A percentile compares a stretch with the other conserved stretches of the same genome.
These are phyloP conservation scores for Oxyria digyna DNA, from an alignment of 148 eudicot species.

Conservation along the genomic window DNA sequence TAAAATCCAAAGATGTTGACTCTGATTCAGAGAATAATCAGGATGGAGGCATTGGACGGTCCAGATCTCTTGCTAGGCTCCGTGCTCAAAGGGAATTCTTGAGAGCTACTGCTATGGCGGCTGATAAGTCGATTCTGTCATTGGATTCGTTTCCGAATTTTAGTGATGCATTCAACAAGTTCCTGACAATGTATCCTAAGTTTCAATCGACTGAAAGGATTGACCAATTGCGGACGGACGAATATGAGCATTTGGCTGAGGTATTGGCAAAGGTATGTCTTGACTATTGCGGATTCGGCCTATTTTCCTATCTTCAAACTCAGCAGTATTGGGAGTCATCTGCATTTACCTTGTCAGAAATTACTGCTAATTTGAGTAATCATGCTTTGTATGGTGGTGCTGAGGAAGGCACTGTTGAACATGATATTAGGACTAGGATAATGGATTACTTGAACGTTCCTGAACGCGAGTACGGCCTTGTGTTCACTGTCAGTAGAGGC, in stretches of 20 bases:
- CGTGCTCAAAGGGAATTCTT: conserved; percentile 17
- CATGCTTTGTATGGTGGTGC: conserved; percentile 18
- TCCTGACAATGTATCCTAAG: conserved; percentile 20
- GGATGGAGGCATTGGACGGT: conserved; percentile 2
- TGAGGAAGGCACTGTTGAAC: conserved; percentile 15
- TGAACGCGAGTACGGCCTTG: conserved; percentile 16
- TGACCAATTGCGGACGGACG: conserved; percentile 14
- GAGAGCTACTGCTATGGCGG: conserved; percentile 13
- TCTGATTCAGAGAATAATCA: conserved; percentile 11
- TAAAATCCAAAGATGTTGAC: conserved; percentile 11
- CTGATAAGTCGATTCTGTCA: not conserved
- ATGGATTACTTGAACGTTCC: conserved; percentile 20
- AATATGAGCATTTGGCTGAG: conserved; percentile 12
- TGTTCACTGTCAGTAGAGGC: conserved; percentile 18
- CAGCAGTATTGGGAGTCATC: conserved; percentile 12
- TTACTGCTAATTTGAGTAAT: conserved; percentile 18
- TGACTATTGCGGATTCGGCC: conserved; percentile 20
- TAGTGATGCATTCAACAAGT: conserved; percentile 12
- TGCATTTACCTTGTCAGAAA: conserved; percentile 15
- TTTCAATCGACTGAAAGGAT: conserved; percentile 15
- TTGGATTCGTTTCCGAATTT: conserved; percentile 11
- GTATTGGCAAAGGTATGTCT: conserved; percentile 15
- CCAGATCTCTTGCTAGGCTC: conserved; percentile 17
- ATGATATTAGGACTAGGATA: conserved; percentile 17
- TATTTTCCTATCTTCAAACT: conserved; percentile 17